Percentiles rank a stretch among this genome's conserved stretches.
Conservation (phyloP, 1,139 yeast genomes). For the Lodderomyces orthopsilosis region DNA sequence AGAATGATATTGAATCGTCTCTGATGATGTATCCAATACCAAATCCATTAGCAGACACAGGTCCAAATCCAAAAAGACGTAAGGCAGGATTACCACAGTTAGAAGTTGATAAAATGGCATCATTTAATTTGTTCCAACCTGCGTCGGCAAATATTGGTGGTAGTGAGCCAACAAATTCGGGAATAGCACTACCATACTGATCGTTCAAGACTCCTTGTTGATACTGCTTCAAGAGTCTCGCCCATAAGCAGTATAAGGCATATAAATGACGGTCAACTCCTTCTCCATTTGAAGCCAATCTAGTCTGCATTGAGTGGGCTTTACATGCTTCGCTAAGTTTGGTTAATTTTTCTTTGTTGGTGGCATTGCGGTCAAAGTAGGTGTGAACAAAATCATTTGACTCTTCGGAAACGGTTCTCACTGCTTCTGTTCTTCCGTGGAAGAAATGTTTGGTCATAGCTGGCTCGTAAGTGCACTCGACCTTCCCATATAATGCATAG, state of each 20-base stretch:
- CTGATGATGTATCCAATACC: constrained; percentile 91
- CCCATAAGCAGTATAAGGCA: constrained; percentile 88
- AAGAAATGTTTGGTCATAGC: constrained; percentile 88
- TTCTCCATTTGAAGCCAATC: constrained; percentile 66
- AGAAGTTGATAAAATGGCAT: constrained; percentile 44
- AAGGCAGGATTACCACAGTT: constrained; percentile 80
- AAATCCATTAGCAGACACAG: constrained; percentile 85
- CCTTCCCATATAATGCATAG: constrained; percentile 87
- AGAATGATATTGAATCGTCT: constrained; percentile 77
- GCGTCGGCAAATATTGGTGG: constrained; percentile 67
- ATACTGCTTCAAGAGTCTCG: constrained; percentile 53
- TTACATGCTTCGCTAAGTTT: constrained; percentile 66
- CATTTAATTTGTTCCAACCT: constrained; percentile 61
- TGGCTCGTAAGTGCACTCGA: constrained; percentile 92
- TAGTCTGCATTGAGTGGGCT: constrained; percentile 67
- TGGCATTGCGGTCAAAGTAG: constrained; percentile 67
- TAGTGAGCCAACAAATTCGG: constrained; percentile 16
- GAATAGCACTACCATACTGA: constrained; percentile 10
- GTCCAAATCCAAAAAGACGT: constrained; percentile 89
- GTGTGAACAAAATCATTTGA: constrained; percentile 81
- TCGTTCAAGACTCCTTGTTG: constrained; percentile 16
- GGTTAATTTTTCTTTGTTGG: constrained; percentile 59
- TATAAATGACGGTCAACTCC: constrained; percentile 91
- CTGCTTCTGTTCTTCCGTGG: constrained; percentile 92
- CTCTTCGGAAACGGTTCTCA: constrained; percentile 77